Base-by-base conservation (phyloP, 352 stramenopile species). In the Globisporangium lucens region DNA sequence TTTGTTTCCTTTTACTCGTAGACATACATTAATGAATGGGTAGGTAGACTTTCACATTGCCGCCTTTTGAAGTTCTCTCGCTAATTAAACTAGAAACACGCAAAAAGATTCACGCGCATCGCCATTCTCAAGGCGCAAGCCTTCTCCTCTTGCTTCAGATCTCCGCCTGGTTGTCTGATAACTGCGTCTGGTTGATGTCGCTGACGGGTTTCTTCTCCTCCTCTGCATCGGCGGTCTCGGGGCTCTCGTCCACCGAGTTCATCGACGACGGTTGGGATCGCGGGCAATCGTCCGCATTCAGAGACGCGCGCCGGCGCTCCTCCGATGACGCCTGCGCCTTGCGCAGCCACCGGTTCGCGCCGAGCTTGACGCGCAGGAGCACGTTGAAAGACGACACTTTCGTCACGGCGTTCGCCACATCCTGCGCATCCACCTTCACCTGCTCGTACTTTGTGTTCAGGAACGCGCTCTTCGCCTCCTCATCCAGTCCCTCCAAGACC, bases 351-450 rank as follows among this genome's bases (percentile, higher is more conserved):
- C 85, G 89, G 73, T 87, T 93, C 41, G 81, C 83, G 20, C 82
- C 82, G 22, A 95, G 63, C 69, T 95, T 91, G 33, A 95, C 83
- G 36, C 83, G 86, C 66, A 93, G 71, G 56, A 95, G 76, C 33
- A 90, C 82, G 56, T 82, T 86, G 24, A 95, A 72, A n/a, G 82
- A 85, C 13, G 78, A 85, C 41, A 95, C 85, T 30, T 83, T 82
- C 17, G 85, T 95, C 59, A 95, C 82, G 10, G 87, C 87, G 33
- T 71, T 83, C 55, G 73, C 75, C 9, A 95, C 67, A 33, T 95
- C 87, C 27, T 90, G 79, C 3, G 77, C 73, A 17, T 71, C 74
- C 51, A 95, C 75, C 2, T 75, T 79, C 47, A 95, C 87, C 13
- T 72, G 63, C 38, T 91, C 81, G 68, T 80, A 73, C 38, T 71